Evolutionary conservation across 306 rosid species (phyloP).

Genomic region (Casuarina equisetifolia): DNA sequence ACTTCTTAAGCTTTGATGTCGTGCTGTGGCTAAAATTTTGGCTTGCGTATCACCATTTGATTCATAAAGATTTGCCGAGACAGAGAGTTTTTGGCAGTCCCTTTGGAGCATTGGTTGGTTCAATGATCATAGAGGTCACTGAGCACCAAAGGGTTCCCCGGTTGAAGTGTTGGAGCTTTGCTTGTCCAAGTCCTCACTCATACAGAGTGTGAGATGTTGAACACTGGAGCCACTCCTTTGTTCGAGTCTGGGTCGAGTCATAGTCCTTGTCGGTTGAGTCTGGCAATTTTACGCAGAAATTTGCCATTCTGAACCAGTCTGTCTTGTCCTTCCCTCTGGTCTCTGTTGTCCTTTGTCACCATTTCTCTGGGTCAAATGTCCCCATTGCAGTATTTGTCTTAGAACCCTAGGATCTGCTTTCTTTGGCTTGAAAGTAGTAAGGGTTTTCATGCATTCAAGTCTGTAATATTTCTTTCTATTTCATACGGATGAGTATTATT

Average conservation of each 20-base stretch:
- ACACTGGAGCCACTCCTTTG: constrained; percentile 33
- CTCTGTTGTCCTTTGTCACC: constrained; percentile 17
- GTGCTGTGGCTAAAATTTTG: constrained; percentile 39
- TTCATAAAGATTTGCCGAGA: constrained; percentile 37
- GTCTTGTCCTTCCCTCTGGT: neutral
- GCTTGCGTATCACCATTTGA: constrained; percentile 43
- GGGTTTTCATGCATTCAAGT: constrained; percentile 33
- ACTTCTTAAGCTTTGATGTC: constrained; percentile 38
- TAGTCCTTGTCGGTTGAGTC: constrained; percentile 28
- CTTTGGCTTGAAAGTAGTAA: constrained; percentile 20
- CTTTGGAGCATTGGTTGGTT: constrained; percentile 49
- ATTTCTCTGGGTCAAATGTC: constrained; percentile 24
- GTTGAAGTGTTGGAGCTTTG: constrained; percentile 43
- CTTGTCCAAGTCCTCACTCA: constrained; percentile 34
- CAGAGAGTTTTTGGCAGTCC: constrained; percentile 39
- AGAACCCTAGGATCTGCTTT: constrained; percentile 26
- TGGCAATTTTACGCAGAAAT: constrained; percentile 27
- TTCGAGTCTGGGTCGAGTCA: constrained; percentile 25
- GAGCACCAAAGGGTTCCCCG: constrained; percentile 36
- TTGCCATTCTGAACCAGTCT: constrained; percentile 21
- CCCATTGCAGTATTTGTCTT: constrained; percentile 20
- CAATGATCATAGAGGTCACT: constrained; percentile 35
- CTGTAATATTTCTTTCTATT: constrained; percentile 37
- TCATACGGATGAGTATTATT: constrained; percentile 41
- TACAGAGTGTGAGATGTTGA: constrained; percentile 29